Evolutionary conservation across 1,284 basidiomycete genomes (phyloP), one percentile per base, ranked within the genome.

Genomic region (Lignosus rhinocerotis): DNA sequence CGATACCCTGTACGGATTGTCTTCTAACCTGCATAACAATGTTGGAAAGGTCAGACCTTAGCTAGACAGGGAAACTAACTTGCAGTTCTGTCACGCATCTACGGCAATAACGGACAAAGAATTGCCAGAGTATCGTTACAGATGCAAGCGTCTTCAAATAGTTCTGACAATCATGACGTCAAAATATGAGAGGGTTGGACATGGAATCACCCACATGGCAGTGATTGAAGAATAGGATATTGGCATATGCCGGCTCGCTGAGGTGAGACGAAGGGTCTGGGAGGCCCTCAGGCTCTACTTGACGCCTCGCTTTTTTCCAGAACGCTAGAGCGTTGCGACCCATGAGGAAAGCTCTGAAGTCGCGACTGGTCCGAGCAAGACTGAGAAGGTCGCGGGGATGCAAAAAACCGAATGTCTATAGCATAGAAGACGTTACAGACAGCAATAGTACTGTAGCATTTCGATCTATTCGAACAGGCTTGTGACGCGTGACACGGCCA

Each of bases 331-430:
- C 21, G n/a, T 69, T 66, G 44, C 68, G 72, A 55, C 73, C 68
- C 73, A 76, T 66, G 16, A 80, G 70, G 14, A 76, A 65, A 8
- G 58, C 56, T 16, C 78, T 74, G 19, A 81, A 63, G 1, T 57
- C 53, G 34, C 71, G 75, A 30, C 68, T 75, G 8, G 76, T 72
- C 31, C 78, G 69, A 16, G 77, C 64, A 2, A 82, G 72, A 58
- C 69, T 67, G 12, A 82, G 70, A 41, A 85, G 64, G 61, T 84
- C 83, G 30, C 73, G 60, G 1, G 83, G 80, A 49, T 70, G 67
- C 32, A 83, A 70, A 58, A 78, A 73, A 7, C 75, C 72, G 55
- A 82, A 78, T 60, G 82, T 79, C 81, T 83, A 25, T 31, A 47
- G 33, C 39, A 19, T 32, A 49, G 9, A 12, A 25, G 25, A 16